A percentile compares a stretch with the other conserved stretches of the same genome.
Conservation (phyloP, 1,284 basidiomycete genomes). For the Ganoderma boninense region DNA sequence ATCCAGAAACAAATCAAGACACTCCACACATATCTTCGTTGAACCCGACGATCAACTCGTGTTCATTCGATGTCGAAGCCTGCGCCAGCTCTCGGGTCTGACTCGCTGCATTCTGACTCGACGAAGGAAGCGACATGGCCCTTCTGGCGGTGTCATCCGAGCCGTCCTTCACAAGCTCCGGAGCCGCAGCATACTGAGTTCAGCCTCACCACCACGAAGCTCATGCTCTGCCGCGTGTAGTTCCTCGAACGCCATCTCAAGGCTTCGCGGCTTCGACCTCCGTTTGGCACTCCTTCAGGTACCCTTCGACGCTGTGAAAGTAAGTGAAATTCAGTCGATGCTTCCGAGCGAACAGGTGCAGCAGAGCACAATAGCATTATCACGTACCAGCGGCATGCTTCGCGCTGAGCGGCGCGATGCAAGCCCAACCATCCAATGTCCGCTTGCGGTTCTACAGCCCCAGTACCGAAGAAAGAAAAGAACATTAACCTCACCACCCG, state of each 20-base stretch:
- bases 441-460: not conserved
- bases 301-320: not conserved
- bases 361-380: not conserved
- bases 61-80: too few relatives aligned
- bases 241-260: not conserved
- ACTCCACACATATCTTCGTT: too few relatives aligned
- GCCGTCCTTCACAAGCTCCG: not conserved
- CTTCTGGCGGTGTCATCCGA: too few relatives aligned
- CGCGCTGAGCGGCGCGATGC: not conserved
- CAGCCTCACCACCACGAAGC: too few relatives aligned
- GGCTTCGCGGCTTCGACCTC: not conserved
- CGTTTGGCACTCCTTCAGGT: not conserved
- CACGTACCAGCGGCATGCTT: not conserved
- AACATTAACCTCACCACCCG: too few relatives aligned
- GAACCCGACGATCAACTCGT: too few relatives aligned
- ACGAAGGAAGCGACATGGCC: too few relatives aligned
- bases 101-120: too few relatives aligned
- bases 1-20: too few relatives aligned
- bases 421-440: not conserved
- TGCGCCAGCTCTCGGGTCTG: too few relatives aligned
- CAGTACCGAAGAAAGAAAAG: not conserved
- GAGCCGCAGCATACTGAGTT: not conserved
- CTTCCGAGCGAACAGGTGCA: not conserved
- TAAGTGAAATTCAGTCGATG: not conserved
- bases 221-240: too few relatives aligned